phyloP scores from a whole-genome alignment of 805 yeast species.

The Starmera amethionina region DNA sequence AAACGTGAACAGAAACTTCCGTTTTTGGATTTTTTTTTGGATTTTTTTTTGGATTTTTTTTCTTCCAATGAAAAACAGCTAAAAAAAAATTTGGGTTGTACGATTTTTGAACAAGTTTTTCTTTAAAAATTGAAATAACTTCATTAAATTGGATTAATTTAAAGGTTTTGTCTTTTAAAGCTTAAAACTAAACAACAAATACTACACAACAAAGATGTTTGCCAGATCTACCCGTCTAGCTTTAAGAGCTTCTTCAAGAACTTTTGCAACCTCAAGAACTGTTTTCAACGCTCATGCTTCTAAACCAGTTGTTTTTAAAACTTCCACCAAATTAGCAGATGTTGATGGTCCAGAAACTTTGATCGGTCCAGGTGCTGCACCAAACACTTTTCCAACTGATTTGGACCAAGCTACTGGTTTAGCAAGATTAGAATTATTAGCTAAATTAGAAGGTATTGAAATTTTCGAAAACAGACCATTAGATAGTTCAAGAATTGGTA shows the following conservation, averaged over 20 bases:
- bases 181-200: no score
- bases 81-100: no score
- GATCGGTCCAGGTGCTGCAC: conserved; percentile 84
- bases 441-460: conserved; percentile 92
- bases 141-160: no score
- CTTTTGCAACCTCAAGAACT: conserved; percentile 22
- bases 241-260: conserved; percentile 9
- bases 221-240: no score
- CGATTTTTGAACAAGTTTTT: no score
- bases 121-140: no score
- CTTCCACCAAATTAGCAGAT: conserved; percentile 63
- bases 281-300: conserved; percentile 14
- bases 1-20: no score
- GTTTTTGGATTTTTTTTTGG: no score
- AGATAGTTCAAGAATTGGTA: conserved; percentile 82
- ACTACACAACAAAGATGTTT: no score
- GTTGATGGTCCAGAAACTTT: conserved; percentile 70
- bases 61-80: no score
- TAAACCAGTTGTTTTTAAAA: conserved; percentile 25
- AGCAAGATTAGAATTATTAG: conserved; percentile 91
- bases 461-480: conserved; percentile 84
- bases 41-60: no score
- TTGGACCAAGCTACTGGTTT: conserved; percentile 97
- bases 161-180: no score
- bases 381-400: conserved; percentile 85